These are phyloP conservation scores for Ambrosia trifida DNA, from an alignment of 129 eudicot species.

Conservation along the genomic window DNA sequence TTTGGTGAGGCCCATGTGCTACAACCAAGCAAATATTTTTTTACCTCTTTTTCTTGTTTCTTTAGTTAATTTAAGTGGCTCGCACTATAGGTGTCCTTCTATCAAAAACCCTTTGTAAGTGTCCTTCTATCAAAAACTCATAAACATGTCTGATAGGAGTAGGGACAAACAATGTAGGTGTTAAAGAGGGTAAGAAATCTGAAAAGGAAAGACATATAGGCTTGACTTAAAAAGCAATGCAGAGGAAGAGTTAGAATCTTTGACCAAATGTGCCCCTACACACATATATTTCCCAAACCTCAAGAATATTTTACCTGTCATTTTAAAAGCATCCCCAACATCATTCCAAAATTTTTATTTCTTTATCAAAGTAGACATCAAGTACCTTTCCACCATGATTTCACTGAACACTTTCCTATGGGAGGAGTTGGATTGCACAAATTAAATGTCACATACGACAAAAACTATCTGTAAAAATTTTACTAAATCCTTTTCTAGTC, in stretches of 20 bases:
- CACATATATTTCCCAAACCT: slow-evolving; percentile 37
- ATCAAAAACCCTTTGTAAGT: too few species aligned
- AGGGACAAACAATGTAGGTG: slow-evolving; percentile 21
- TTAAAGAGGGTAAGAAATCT: slow-evolving; percentile 33
- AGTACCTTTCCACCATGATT: slow-evolving; percentile 23
- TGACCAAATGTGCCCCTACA: slow-evolving; percentile 47
- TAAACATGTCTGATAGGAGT: neutral
- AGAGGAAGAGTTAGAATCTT: slow-evolving; percentile 45
- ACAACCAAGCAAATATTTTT: too few species aligned
- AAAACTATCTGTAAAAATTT: neutral
- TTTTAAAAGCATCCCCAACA: slow-evolving; percentile 31
- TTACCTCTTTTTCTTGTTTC: too few species aligned
- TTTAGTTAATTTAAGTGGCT: too few species aligned
- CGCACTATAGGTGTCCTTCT: too few species aligned
- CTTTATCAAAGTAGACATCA: slow-evolving; percentile 23
- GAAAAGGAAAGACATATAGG: slow-evolving; percentile 28
- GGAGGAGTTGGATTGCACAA: neutral
- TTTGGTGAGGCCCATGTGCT: too few species aligned
- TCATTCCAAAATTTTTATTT: slow-evolving; percentile 21
- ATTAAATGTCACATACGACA: neutral
- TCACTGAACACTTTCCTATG: slow-evolving; percentile 4
- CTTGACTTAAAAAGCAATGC: slow-evolving; percentile 33
- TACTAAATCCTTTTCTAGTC: neutral
- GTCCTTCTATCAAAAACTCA: too few species aligned
- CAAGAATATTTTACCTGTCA: slow-evolving; percentile 37